Conservation (phyloP, 2,329 filamentous ascomycete species). For the Fusarium secorum region DNA sequence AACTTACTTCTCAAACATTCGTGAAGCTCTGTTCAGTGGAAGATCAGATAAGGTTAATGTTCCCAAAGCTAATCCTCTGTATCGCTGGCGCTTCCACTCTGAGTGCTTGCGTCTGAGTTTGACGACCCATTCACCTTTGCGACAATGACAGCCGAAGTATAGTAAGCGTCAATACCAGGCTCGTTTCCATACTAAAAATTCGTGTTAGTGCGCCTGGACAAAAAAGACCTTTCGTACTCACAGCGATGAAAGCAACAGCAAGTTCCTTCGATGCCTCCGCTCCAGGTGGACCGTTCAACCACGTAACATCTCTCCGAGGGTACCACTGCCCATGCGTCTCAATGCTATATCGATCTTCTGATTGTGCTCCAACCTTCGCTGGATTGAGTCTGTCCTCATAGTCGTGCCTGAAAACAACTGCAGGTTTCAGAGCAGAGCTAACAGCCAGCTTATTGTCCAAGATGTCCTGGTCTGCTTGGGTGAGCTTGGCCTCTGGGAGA, state of each 20-base stretch:
- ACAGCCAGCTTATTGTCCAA: background rate
- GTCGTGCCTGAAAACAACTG: background rate
- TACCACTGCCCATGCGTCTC: background rate
- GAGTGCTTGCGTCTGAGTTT: fast-evolving
- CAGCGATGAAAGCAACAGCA: background rate
- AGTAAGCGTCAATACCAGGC: background rate
- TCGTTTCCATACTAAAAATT: conserved; percentile 1
- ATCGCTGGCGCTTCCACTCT: background rate
- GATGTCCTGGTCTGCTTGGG: background rate
- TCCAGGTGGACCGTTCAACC: conserved; percentile 13
- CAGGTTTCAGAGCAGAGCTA: fast-evolving
- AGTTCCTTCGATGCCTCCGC: background rate
- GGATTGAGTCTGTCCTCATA: background rate
- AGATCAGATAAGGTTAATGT: fast-evolving
- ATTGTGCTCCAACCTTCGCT: background rate
- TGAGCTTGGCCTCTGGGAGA: background rate
- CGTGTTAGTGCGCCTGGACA: background rate
- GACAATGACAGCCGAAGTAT: conserved; percentile 15
- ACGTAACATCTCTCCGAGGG: background rate
- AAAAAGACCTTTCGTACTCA: background rate
- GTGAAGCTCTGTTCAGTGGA: fast-evolving
- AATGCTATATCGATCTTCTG: background rate
- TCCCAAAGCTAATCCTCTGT: background rate
- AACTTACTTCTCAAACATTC: fast-evolving
- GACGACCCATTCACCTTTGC: background rate